Base-by-base conservation (phyloP, 805 yeast species). In the Metschnikowia hibisci region DNA sequence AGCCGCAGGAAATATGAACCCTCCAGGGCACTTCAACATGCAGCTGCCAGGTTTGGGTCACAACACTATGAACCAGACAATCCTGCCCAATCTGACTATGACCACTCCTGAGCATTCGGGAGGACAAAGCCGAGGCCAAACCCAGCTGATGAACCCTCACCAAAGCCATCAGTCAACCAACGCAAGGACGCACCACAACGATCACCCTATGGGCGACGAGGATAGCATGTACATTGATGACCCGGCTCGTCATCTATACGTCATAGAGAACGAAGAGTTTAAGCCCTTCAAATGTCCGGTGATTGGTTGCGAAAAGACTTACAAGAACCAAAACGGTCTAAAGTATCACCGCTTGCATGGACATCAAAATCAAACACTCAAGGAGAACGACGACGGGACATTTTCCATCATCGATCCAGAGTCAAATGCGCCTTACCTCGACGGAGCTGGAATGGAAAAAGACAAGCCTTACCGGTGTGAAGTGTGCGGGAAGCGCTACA, bases 401-500 rank as follows among this genome's bases (percentile, higher is more conserved):
- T 85, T 83, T 53, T 83, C 91, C 35, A 89, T 91, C 31, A 85
- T 91, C 47, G 96, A 93, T 64, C 99, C 99, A 10, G 87, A 82
- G 58, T 76, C 82, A 30, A 88, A 87, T 58, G 78, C 89, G 44
- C 96, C 96, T 8, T 87, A 87, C 61, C 87, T 91, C 32, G 96
- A 91, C 62, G 96, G 96, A 4, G 84, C 88, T 66, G 96, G 90
- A 16, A 78, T 88, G 78, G 99, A 93, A 64, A 90, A 88, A 71
- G 99, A 93, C 71, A 93, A 93, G 70, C 99, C 99, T 30, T 93
- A 91, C 64, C 78, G 97, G 60, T 93, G 99, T 67, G 98, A 93
- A 68, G 96, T 91, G 33, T 93, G 99, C 69, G 98, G 98, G 46
- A 93, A 91, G 67, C 73, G 99, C 44, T 93, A 93, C 71, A 93